Base-by-base conservation (phyloP, 2,329 filamentous ascomycete species). In the Phaeosphaeria sp. region DNA sequence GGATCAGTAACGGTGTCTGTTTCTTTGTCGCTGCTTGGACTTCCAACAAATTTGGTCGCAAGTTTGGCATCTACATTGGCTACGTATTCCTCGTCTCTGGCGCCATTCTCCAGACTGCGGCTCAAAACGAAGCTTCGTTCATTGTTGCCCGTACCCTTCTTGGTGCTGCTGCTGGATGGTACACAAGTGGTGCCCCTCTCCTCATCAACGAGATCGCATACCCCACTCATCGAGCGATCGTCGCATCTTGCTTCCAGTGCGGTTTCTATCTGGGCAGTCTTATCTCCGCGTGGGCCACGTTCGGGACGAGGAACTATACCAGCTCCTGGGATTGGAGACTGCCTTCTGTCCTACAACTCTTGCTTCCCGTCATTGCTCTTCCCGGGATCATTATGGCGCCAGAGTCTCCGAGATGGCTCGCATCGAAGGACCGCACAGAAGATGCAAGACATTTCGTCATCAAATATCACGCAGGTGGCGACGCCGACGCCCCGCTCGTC, bases 391-490 rank as follows among this genome's bases (percentile, higher is more conserved):
- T 36, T 13, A 7, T 36, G 30, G 11, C 6, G 3, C 30, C 30
- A 13, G 42, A 44, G 17, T 17, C 11, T 43, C 43, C 65, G 6
- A 83, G 88, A 61, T 91, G 83, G 79, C 83, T 91, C 15, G 81
- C 89, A 64, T 81, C 83, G 67, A 87, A 88, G 75, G 88, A 89
- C 65, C 83, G 84, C 33, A 80, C 85, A 59, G 85, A 87, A 15
- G 83, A 90, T 65, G 89, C 88, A 4, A 80, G 89, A 11, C 73
- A 79, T 1, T 84, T 89, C 5, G 80, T 91, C 5, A 82, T 84
- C 51, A 85, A 87, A 66, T 86, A 88, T 66, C 89, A 91, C 67
- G 87, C 83, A 22, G 86, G 87, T 20, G 87, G 87, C 43, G 80
- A 88, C 66, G 73, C 69, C 53, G 79, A 84, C 70, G 84, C 89